Evolutionary conservation across 352 stramenopile genomes (phyloP).

Genomic region (Phytopythium montanum): DNA sequence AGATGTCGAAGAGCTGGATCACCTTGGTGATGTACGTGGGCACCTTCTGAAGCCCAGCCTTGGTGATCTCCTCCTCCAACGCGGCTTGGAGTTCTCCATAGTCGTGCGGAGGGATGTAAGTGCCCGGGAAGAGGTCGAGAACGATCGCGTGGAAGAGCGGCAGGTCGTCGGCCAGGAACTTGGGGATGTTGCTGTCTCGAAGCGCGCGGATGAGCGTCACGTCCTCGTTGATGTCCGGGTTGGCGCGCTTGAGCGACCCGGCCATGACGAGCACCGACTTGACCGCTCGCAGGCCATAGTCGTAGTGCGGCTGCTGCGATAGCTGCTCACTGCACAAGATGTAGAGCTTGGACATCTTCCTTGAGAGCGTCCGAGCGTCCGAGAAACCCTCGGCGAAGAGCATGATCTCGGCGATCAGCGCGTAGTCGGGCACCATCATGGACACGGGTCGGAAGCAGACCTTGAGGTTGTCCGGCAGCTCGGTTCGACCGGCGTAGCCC

Average conservation of each 20-base stretch:
- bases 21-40: slow-evolving; percentile 90
- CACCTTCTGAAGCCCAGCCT: slow-evolving; percentile 55
- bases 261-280: slow-evolving; percentile 94
- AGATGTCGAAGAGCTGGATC: slow-evolving; percentile 93
- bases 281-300: slow-evolving; percentile 91
- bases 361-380: slow-evolving; percentile 90
- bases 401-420: slow-evolving; percentile 97
- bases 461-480: slow-evolving; percentile 97
- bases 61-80: slow-evolving; percentile 56
- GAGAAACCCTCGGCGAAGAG: slow-evolving; percentile 95
- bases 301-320: slow-evolving; percentile 93
- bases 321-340: slow-evolving; percentile 93
- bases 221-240: slow-evolving; percentile 75
- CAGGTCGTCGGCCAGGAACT: slow-evolving; percentile 92
- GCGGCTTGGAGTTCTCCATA: slow-evolving; percentile 78
- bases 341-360: slow-evolving; percentile 96
- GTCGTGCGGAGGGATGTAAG: slow-evolving; percentile 79
- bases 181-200: slow-evolving; percentile 93
- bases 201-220: slow-evolving; percentile 89
- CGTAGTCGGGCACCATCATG: slow-evolving; percentile 97
- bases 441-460: slow-evolving; percentile 94
- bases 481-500: slow-evolving; percentile 93
- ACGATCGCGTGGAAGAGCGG: slow-evolving; percentile 92
- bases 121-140: slow-evolving; percentile 89
- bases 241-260: slow-evolving; percentile 83